Conservation (phyloP, 2,329 filamentous ascomycete genomes). For the Neofusicoccum sp. region DNA sequence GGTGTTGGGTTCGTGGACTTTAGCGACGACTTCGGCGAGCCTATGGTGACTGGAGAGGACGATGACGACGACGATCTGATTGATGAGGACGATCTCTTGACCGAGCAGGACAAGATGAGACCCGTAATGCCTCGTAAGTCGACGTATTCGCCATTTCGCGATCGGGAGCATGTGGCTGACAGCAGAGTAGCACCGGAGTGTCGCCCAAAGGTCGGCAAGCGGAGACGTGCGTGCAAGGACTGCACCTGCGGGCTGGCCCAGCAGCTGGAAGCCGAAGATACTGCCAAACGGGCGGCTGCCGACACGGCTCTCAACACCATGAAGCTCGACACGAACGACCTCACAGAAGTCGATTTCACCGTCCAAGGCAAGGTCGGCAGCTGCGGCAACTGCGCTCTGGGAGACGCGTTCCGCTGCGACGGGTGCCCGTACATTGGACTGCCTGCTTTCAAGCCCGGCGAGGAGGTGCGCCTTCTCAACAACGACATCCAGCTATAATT, state of each 20-base stretch:
- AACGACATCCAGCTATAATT: slow-evolving; percentile 77
- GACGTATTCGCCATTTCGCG: background rate
- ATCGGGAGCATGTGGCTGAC: background rate
- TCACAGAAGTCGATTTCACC: slow-evolving; percentile 93
- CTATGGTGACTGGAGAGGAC: slow-evolving; percentile 56
- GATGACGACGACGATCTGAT: slow-evolving; percentile 70
- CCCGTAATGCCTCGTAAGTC: slow-evolving; percentile 79
- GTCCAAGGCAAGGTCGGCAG: slow-evolving; percentile 96
- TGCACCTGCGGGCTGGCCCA: slow-evolving; percentile 93
- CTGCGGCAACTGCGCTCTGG: slow-evolving; percentile 90
- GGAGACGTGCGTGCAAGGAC: slow-evolving; percentile 94
- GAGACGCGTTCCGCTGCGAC: slow-evolving; percentile 72
- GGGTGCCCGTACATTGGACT: slow-evolving; percentile 85
- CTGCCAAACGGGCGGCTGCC: slow-evolving; percentile 64
- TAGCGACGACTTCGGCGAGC: slow-evolving; percentile 62
- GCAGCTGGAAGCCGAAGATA: slow-evolving; percentile 83
- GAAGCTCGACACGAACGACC: slow-evolving; percentile 74
- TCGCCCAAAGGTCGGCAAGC: slow-evolving; percentile 82
- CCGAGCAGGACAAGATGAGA: slow-evolving; percentile 78
- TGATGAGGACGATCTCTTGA: slow-evolving; percentile 85
- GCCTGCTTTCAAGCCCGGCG: slow-evolving; percentile 94
- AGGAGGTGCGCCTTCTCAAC: slow-evolving; percentile 87
- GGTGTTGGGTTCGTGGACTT: slow-evolving; percentile 72
- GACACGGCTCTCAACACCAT: slow-evolving; percentile 67
- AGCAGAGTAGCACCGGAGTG: slow-evolving; percentile 73